Base-by-base conservation (phyloP, 805 yeast genomes). In the Clavispora phyllophila region DNA sequence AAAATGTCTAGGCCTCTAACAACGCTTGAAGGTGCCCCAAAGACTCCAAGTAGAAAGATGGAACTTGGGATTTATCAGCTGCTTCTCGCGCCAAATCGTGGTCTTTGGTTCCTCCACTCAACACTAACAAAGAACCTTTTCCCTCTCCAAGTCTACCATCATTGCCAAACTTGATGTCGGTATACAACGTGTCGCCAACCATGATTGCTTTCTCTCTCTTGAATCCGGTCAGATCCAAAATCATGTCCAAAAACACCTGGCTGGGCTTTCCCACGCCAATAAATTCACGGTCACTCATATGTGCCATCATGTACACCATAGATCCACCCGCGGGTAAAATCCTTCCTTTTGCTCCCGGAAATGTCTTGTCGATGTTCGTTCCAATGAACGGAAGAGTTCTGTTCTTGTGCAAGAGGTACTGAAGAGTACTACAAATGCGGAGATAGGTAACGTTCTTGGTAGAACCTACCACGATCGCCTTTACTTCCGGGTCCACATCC, bases 121-220 rank as follows among this genome's bases (percentile, higher is more conserved):
- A 51, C 10, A 67, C 72, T 46, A 68, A 54, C 26, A 67, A 44
- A 1, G 69, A 50, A 0, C 66, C 64, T 7, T 59, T 58, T 3
- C 52, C 49, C 1, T 50, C 56, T 0, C 70, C 71, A 32, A 66
- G 50, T 1, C 53, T 43, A 1, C 72, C 71, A 43, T 68, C 73
- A 42, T 67, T 68, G 3, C 72, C 73, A 48, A 68, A 67, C 47
- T 68, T 68, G 46, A 68, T 66, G 44, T 68, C 73, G 3, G 73
- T 68, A 45, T 68, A 68, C 31, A 68, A 50, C 4, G 73, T 68
- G 44, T 68, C 73, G 10, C 73, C 73, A 8, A 67, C 61, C 73
- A 68, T 67, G 36, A 67, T 45, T 2, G 72, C 63, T 26, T 50
- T 56, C 15, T 39, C 42, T 25, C 49, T 55, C 19, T 58, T 60